These are phyloP conservation scores for Orbilia brochopaga DNA, from an alignment of 2,329 filamentous ascomycete genomes.

Conservation along the genomic window DNA sequence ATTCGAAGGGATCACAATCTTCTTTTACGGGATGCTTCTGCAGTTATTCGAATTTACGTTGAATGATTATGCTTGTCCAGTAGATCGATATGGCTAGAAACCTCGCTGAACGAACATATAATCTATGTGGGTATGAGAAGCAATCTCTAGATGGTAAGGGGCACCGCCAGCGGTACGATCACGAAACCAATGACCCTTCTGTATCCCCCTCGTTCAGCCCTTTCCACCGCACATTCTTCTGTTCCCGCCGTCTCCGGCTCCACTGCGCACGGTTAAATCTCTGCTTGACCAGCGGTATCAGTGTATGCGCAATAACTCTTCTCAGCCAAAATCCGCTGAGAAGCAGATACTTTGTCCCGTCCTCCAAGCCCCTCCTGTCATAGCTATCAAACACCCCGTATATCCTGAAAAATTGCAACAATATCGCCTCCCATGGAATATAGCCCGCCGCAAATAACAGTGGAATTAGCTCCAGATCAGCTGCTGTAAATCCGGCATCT, in stretches of 20 bases:
- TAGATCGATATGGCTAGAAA: no score
- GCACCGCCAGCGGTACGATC: no score
- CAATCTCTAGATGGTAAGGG: no score
- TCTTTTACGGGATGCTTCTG: no score
- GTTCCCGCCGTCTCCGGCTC: background rate
- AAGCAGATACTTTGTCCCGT: constrained; percentile 5
- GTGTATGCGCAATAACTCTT: background rate
- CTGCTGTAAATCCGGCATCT: no score
- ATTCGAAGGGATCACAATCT: no score
- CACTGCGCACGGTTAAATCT: background rate
- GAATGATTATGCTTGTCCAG: no score
- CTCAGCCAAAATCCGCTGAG: constrained; percentile 18
- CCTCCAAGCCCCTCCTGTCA: constrained; percentile 8
- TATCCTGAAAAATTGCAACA: constrained; percentile 18
- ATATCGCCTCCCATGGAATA: constrained; percentile 28
- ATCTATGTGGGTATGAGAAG: no score
- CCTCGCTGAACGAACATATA: no score
- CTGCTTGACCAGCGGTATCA: background rate
- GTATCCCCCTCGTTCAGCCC: no score
- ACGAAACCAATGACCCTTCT: no score
- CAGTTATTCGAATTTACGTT: no score
- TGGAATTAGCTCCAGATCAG: constrained; percentile 19
- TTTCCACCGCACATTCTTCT: background rate
- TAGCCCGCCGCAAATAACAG: constrained; percentile 6
- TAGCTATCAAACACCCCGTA: constrained; percentile 15